phyloP scores from a whole-genome alignment of 192 early-diverging fungal species.

The Pilaira anomala region DNA sequence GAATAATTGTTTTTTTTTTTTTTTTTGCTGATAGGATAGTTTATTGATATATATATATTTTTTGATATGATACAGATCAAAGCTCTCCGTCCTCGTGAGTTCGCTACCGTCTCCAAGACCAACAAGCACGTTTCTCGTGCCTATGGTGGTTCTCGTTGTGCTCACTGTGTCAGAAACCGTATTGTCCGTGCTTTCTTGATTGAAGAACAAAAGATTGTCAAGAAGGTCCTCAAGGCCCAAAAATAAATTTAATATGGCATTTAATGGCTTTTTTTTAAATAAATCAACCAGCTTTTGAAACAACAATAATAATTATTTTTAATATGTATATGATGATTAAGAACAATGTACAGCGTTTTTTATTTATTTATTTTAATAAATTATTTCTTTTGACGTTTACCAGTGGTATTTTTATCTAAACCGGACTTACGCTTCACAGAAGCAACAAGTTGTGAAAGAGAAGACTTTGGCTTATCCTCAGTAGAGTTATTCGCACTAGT shows the following conservation, averaged over 20 bases:
- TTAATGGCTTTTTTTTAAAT: not conserved
- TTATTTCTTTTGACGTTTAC: conserved; percentile 30
- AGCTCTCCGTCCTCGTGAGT: conserved; percentile 89
- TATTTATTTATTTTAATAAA: not conserved
- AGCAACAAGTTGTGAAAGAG: conserved; percentile 52
- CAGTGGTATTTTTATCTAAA: conserved; percentile 39
- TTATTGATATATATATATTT: not conserved
- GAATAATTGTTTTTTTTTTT: too few relatives aligned
- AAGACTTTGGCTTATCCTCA: conserved; percentile 34
- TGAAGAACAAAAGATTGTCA: conserved; percentile 99
- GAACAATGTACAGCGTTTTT: not conserved
- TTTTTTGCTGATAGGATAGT: too few relatives aligned
- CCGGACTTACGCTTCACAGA: conserved; percentile 63
- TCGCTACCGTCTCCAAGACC: conserved; percentile 85
- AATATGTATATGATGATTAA: too few relatives aligned
- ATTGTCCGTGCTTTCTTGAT: conserved; percentile 99
- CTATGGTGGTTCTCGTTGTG: conserved; percentile 97
- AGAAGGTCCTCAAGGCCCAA: conserved; percentile 93
- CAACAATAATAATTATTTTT: not conserved
- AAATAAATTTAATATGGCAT: conserved; percentile 5
- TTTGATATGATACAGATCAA: conserved; percentile 17
- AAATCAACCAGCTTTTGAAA: not conserved
- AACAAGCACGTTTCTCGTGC: conserved; percentile 93
- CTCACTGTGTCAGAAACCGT: conserved; percentile 70
- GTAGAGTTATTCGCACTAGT: not conserved